Percentiles rank a stretch among this genome's conserved stretches.
phyloP scores from a whole-genome alignment of 768 basidiomycete genomes.

The Wakefieldia striispora region DNA sequence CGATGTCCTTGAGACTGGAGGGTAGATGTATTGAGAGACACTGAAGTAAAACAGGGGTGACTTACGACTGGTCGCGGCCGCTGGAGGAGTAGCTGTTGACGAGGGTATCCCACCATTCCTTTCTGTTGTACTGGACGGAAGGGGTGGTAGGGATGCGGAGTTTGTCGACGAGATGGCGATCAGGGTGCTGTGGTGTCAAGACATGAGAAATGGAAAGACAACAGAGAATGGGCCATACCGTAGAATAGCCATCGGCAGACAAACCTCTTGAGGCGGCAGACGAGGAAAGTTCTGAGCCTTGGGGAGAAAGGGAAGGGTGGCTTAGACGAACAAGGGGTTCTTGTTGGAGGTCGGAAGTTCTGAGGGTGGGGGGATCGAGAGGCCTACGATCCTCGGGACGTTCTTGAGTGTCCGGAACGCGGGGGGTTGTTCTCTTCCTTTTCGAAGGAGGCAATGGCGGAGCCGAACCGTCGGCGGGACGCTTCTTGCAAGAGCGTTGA shows the following conservation, averaged over 20 bases:
- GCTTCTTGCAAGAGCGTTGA: conserved; percentile 83
- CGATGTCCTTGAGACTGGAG: conserved; percentile 47
- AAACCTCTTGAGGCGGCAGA: conserved; percentile 26
- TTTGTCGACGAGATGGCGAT: conserved; percentile 28
- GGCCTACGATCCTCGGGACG: conserved; percentile 25
- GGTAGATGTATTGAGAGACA: background rate
- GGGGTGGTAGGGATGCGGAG: conserved; percentile 28
- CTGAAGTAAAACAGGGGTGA: background rate
- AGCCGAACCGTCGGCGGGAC: conserved; percentile 54
- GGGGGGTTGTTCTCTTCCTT: conserved; percentile 44
- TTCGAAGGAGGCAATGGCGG: conserved; percentile 50
- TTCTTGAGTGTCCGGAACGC: conserved; percentile 34
- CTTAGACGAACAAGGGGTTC: conserved; percentile 24
- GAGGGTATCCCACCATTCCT: conserved; percentile 50
- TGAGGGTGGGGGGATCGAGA: conserved; percentile 24
- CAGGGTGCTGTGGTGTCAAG: conserved; percentile 25
- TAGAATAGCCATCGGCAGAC: conserved; percentile 24
- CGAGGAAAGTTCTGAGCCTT: conserved; percentile 31
- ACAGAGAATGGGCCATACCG: conserved; percentile 20
- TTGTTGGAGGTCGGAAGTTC: conserved; percentile 27
- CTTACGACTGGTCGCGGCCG: conserved; percentile 42
- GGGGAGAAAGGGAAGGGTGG: conserved; percentile 33
- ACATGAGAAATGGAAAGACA: background rate
- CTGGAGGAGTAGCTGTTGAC: conserved; percentile 40
- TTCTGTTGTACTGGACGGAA: conserved; percentile 32